Evolutionary conservation across 2,329 filamentous ascomycete genomes (phyloP).

Genomic region (Pyrenophora graminea): DNA sequence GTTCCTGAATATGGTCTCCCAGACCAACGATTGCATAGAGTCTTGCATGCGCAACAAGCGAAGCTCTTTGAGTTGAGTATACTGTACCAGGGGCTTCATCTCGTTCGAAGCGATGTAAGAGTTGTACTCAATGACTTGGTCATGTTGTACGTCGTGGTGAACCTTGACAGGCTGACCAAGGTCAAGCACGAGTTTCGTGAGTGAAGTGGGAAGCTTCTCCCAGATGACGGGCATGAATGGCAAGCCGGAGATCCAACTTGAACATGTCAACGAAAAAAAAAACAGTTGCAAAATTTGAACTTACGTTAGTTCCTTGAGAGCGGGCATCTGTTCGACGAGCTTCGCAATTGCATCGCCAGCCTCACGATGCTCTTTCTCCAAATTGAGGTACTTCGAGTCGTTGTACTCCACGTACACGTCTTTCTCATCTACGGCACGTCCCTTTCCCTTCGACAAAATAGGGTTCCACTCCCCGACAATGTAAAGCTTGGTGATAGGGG

Average conservation of each 20-base stretch:
- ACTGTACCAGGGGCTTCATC: conserved; percentile 30
- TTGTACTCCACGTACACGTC: neutral
- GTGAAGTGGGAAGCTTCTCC: conserved; percentile 21
- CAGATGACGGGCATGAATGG: conserved; percentile 34
- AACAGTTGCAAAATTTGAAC: conserved; percentile 2
- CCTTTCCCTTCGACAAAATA: neutral
- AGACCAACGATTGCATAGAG: conserved; percentile 33
- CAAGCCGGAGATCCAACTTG: conserved; percentile 36
- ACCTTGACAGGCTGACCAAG: conserved; percentile 29
- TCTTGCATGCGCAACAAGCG: conserved; percentile 35
- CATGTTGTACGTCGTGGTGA: conserved; percentile 17
- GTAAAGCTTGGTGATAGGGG: conserved; percentile 29
- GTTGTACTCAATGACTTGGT: conserved; percentile 14
- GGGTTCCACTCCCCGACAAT: conserved; percentile 32
- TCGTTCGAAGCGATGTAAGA: conserved; percentile 29
- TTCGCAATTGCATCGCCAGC: conserved; percentile 21
- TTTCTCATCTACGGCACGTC: neutral
- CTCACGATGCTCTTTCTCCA: conserved; percentile 22
- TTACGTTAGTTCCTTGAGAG: conserved; percentile 37
- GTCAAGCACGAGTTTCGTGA: conserved; percentile 38
- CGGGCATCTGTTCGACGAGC: conserved; percentile 26
- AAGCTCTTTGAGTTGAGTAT: conserved; percentile 33
- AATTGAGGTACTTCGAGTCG: neutral
- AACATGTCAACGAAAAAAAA: neutral
- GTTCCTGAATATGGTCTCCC: conserved; percentile 40